phyloP scores from a whole-genome alignment of 1,284 basidiomycete species.

The Porogramme epimiltina region DNA sequence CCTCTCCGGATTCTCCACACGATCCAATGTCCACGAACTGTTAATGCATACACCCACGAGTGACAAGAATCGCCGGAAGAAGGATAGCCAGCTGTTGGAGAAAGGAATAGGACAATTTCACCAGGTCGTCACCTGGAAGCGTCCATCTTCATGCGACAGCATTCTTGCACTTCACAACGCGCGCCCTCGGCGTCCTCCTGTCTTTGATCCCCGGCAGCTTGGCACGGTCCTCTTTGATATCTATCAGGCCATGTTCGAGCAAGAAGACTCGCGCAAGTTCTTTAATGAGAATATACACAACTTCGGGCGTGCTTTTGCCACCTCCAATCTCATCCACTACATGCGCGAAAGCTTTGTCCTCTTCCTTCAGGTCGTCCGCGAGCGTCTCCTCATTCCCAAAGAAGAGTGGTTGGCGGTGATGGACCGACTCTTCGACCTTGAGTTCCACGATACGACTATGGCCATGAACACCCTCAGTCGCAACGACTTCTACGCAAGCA shows the following conservation, averaged over 20 bases:
- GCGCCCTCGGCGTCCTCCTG: conserved; percentile 5
- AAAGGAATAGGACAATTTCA: conserved; percentile 40
- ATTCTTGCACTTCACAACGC: conserved; percentile 3
- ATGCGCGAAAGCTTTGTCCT: conserved; percentile 44
- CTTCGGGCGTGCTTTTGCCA: conserved; percentile 19
- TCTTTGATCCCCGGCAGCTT: conserved; percentile 37
- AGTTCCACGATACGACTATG: conserved; percentile 27
- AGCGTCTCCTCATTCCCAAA: conserved; percentile 28
- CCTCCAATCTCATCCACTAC: conserved; percentile 41
- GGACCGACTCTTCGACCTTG: conserved; percentile 29
- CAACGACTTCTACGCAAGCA: conserved; percentile 37
- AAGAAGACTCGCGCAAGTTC: conserved; percentile 35
- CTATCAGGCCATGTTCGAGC: conserved; percentile 49
- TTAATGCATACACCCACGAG: conserved; percentile 15
- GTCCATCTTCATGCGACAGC: conserved; percentile 30
- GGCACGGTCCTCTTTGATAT: conserved; percentile 45
- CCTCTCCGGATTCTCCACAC: conserved; percentile 42
- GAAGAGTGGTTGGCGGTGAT: conserved; percentile 33
- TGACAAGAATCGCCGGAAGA: too few species aligned
- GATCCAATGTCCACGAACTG: conserved; percentile 46
- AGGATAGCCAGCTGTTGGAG: not conserved
- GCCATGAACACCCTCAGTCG: conserved; percentile 34
- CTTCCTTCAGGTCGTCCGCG: conserved; percentile 42
- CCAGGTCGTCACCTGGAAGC: conserved; percentile 47
- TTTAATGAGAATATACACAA: conserved; percentile 20